These are phyloP conservation scores for Candida schatavii DNA, from an alignment of 805 yeast species.

Conservation along the genomic window DNA sequence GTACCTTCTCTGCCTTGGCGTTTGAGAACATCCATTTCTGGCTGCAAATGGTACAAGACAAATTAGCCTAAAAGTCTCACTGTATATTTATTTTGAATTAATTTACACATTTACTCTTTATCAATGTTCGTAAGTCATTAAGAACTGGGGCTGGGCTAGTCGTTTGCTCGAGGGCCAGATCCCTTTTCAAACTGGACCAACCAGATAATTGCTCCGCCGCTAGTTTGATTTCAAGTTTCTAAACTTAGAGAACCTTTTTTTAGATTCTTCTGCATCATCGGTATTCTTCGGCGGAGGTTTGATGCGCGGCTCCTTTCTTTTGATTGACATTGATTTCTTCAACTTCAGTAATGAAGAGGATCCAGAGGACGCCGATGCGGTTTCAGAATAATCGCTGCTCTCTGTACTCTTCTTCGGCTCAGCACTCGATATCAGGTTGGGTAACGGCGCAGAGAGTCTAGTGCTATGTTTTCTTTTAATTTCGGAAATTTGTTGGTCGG, in stretches of 20 bases:
- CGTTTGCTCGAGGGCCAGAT: no score
- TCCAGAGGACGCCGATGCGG: background rate
- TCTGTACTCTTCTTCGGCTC: background rate
- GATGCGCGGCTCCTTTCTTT: background rate
- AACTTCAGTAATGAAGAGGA: constrained; percentile 1
- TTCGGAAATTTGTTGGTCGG: background rate
- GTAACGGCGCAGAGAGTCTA: background rate
- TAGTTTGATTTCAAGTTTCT: no score
- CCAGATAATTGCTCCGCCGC: no score
- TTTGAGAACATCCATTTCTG: no score
- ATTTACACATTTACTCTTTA: no score
- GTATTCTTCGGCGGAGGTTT: background rate
- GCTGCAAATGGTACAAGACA: no score
- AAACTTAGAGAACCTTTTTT: constrained; percentile 2
- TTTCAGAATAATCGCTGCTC: background rate
- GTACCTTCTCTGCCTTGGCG: no score
- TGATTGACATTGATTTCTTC: constrained; percentile 2
- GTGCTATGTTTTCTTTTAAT: background rate
- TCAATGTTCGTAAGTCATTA: no score
- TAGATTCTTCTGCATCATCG: background rate
- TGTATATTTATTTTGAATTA: no score
- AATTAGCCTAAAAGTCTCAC: no score
- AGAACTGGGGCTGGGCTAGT: no score
- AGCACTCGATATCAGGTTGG: background rate
- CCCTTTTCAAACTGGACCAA: no score